These are phyloP conservation scores for Pedinophyceae sp. DNA, from an alignment of 139 green algal species.

Conservation along the genomic window DNA sequence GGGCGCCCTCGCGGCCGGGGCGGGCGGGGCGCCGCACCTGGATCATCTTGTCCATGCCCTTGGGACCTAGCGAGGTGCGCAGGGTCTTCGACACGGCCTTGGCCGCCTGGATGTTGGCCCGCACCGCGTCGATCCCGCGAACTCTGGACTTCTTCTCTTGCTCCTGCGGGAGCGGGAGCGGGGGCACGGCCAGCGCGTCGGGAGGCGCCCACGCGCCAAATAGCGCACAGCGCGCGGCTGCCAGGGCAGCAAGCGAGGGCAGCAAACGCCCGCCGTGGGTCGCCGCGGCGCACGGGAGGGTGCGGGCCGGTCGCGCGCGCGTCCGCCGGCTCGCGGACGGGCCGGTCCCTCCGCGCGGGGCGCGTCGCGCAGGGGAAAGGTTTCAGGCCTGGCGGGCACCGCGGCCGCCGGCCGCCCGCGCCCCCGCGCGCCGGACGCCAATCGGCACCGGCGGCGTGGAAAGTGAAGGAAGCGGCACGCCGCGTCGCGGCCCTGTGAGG, in stretches of 20 bases:
- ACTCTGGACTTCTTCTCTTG: conserved; percentile 74
- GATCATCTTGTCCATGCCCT: conserved; percentile 99
- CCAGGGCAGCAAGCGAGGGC: too few relatives aligned
- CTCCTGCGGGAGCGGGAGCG: conserved; percentile 54
- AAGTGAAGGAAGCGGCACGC: not conserved
- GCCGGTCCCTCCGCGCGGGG: too few relatives aligned
- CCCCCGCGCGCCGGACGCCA: too few relatives aligned
- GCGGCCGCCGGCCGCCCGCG: too few relatives aligned
- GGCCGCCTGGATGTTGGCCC: conserved; percentile 89
- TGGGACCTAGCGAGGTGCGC: conserved; percentile 65
- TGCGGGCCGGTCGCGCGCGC: too few relatives aligned
- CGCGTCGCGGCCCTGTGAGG: not conserved
- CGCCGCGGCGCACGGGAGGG: too few relatives aligned
- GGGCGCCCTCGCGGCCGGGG: too few relatives aligned
- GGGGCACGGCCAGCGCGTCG: not conserved
- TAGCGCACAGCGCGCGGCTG: too few relatives aligned
- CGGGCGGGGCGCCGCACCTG: too few relatives aligned
- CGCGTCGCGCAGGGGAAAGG: not conserved
- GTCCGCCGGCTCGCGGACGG: too few relatives aligned
- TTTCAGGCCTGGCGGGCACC: not conserved
- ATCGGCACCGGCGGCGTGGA: too few relatives aligned
- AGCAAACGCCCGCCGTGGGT: too few relatives aligned
- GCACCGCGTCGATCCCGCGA: conserved; percentile 79
- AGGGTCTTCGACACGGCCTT: conserved; percentile 73
- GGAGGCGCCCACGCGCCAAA: not conserved